A percentile compares a stretch with the other conserved stretches of the same genome.
Conservation (phyloP, 2,329 filamentous ascomycete genomes). For the Beauveria scarabaeidicola region DNA sequence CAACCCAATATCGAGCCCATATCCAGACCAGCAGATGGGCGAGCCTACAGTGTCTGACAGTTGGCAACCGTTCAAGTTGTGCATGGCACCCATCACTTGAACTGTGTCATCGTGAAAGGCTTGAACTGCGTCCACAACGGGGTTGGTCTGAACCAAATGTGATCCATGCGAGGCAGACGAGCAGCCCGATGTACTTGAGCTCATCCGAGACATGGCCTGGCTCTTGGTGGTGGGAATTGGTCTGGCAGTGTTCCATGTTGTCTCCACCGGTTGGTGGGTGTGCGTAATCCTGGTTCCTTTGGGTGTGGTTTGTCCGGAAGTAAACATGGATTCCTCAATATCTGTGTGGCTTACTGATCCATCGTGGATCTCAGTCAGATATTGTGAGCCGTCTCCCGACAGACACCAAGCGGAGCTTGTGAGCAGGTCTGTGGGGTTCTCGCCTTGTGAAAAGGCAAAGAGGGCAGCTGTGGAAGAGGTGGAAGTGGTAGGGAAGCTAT, state of each 20-base stretch:
- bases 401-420: conserved; percentile 47
- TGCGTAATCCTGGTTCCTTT: conserved; percentile 39
- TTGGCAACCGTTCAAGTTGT: conserved; percentile 14
- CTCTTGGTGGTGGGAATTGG: conserved; percentile 25
- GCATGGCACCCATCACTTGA: conserved; percentile 29
- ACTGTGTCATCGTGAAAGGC: conserved; percentile 32
- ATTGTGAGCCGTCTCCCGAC: conserved; percentile 51
- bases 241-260: conserved; percentile 38
- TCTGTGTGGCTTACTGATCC: conserved; percentile 44
- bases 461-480: conserved; percentile 42
- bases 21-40: conserved; percentile 42
- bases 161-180: conserved; percentile 43
- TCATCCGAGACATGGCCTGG: conserved; percentile 31
- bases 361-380: conserved; percentile 46
- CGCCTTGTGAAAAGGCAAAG: conserved; percentile 53
- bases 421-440: conserved; percentile 48
- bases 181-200: conserved; percentile 30
- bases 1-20: conserved; percentile 37
- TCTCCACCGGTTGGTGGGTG: conserved; percentile 34
- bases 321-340: conserved; percentile 45
- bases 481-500: conserved; percentile 45
- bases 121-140: conserved; percentile 40
- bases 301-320: conserved; percentile 47
- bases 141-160: conserved; percentile 41
- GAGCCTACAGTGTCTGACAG: conserved; percentile 25